phyloP scores from a whole-genome alignment of 202 grass and related monocot species.

The Digitaria exilis region DNA sequence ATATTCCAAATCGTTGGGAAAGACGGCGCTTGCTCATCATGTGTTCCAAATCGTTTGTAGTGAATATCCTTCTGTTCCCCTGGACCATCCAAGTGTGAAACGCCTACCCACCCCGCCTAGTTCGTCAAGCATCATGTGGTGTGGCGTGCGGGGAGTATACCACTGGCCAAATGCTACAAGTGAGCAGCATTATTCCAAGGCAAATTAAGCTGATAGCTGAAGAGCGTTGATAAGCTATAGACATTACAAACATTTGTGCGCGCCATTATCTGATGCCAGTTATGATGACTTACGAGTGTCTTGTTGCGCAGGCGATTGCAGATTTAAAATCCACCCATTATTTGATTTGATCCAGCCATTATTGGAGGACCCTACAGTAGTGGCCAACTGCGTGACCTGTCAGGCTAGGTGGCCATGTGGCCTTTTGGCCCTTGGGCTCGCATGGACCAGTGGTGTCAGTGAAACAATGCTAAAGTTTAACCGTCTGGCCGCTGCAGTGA shows the following conservation, averaged over 20 bases:
- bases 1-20: too few relatives aligned
- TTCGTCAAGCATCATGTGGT: too few relatives aligned
- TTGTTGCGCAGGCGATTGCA: neutral
- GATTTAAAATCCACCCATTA: neutral
- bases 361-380: constrained; percentile 18
- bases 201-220: neutral
- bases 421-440: neutral
- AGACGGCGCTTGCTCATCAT: too few relatives aligned
- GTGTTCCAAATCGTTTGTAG: too few relatives aligned
- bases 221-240: too few relatives aligned
- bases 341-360: too few relatives aligned
- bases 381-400: neutral
- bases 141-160: neutral
- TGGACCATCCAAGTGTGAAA: neutral
- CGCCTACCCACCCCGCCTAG: too few relatives aligned
- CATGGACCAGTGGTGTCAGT: neutral
- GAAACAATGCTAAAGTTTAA: too few relatives aligned
- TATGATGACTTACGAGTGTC: too few relatives aligned
- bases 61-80: neutral
- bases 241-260: too few relatives aligned
- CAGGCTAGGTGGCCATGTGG: constrained; percentile 26
- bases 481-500: too few relatives aligned
- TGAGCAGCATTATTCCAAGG: neutral
- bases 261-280: too few relatives aligned
- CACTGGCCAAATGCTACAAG: neutral